Conservation (phyloP, 192 early-diverging fungal species). For the Gonapodya sp. region DNA sequence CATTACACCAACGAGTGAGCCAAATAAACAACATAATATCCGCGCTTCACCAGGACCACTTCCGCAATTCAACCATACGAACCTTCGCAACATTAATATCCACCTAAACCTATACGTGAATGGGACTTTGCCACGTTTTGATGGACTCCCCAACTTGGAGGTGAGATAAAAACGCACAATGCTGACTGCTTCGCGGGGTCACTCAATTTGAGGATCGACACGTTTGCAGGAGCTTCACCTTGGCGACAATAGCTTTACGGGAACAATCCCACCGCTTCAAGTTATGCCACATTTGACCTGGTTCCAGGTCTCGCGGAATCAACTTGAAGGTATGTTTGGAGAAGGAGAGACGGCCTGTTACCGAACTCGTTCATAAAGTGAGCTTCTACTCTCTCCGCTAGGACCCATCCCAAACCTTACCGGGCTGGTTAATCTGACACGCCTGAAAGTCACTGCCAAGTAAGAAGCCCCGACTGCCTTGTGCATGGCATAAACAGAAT, state of each 20-base stretch:
- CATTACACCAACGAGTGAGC: background rate
- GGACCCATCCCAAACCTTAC: background rate
- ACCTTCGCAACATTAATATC: conserved; percentile 2
- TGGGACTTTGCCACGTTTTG: conserved; percentile 3
- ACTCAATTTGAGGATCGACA: background rate
- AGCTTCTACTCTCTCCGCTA: background rate
- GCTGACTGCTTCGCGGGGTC: background rate
- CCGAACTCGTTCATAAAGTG: background rate
- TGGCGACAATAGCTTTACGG: background rate
- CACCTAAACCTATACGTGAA: conserved; percentile 1
- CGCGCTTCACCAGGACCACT: background rate
- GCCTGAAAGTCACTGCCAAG: background rate
- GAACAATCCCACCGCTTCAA: background rate
- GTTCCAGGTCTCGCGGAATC: background rate
- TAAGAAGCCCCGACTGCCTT: background rate
- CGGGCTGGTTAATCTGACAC: conserved; percentile 1
- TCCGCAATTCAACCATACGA: background rate
- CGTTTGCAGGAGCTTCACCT: conserved; percentile 1
- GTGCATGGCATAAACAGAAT: background rate
- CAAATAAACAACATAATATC: background rate
- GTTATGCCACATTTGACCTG: background rate
- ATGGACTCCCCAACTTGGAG: background rate
- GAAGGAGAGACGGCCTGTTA: background rate
- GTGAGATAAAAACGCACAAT: background rate
- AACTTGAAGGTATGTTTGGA: background rate